Conservation (phyloP, 352 stramenopile species). For the Phytopythium cucurbitacearum region DNA sequence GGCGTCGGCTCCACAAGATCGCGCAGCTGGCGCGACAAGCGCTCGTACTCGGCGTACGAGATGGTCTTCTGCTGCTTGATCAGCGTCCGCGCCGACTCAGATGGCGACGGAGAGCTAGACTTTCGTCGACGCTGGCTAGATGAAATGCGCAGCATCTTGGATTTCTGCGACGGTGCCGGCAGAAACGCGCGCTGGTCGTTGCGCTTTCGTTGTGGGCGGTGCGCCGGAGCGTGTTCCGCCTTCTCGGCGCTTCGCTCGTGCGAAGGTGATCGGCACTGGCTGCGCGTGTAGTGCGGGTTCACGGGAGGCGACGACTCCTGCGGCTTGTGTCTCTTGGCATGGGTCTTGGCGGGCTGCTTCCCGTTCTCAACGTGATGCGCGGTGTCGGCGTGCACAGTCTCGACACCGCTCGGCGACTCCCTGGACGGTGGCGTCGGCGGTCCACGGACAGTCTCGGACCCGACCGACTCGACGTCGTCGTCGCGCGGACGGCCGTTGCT, state of each 20-base stretch:
- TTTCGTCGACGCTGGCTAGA: conserved; percentile 18
- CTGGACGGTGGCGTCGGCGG: not conserved
- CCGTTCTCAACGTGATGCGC: not conserved
- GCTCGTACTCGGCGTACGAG: conserved; percentile 71
- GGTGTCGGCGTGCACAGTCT: not conserved
- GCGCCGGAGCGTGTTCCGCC: conserved; percentile 21
- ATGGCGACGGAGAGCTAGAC: conserved; percentile 27
- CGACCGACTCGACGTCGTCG: conserved; percentile 2
- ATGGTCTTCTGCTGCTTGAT: conserved; percentile 81
- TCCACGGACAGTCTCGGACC: conserved; percentile 1
- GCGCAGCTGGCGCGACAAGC: conserved; percentile 54
- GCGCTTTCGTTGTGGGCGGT: conserved; percentile 30
- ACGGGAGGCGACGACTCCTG: conserved; percentile 3
- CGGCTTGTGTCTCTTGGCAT: not conserved
- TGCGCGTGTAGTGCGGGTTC: not conserved
- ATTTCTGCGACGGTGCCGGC: conserved; percentile 37
- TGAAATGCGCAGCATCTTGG: conserved; percentile 38
- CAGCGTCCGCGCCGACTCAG: conserved; percentile 46
- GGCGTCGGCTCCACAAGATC: conserved; percentile 64
- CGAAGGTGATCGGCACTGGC: conserved; percentile 14
- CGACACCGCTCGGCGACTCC: conserved; percentile 3
- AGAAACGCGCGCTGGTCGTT: conserved; percentile 43
- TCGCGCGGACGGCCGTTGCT: conserved; percentile 4
- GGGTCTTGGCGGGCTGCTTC: not conserved
- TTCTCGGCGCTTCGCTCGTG: conserved; percentile 19